Percentiles rank a stretch among this genome's conserved stretches.
These are phyloP conservation scores for Galeopsis tetrahit DNA, from an alignment of 257 asterid genomes.

Conservation along the genomic window DNA sequence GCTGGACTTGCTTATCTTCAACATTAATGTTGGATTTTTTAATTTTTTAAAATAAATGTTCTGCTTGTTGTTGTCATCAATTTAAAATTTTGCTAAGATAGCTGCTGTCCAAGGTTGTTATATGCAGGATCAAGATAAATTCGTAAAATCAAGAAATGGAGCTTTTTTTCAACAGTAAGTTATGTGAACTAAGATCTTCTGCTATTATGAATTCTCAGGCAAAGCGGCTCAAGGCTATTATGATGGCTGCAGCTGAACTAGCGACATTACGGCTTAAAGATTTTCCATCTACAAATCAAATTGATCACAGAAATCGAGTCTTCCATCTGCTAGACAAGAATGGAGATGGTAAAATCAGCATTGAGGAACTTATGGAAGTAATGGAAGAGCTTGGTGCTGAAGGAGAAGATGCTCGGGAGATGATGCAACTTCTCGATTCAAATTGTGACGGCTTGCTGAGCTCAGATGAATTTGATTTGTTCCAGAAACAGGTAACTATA, in stretches of 20 bases:
- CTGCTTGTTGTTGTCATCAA: background rate
- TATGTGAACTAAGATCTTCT: constrained; percentile 30
- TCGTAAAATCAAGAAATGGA: background rate
- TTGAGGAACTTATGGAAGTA: constrained; percentile 93
- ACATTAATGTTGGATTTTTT: background rate
- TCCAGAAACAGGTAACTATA: constrained; percentile 78
- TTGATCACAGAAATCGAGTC: constrained; percentile 60
- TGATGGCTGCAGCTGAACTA: constrained; percentile 98
- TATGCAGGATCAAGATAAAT: constrained; percentile 9
- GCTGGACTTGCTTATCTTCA: constrained; percentile 10
- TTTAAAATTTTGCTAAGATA: background rate
- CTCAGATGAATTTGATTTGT: constrained; percentile 82
- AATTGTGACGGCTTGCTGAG: constrained; percentile 92
- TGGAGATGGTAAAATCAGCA: constrained; percentile 93
- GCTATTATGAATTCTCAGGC: constrained; percentile 57
- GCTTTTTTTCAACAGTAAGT: background rate
- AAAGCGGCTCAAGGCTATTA: constrained; percentile 83
- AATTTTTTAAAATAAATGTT: background rate
- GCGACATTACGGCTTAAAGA: constrained; percentile 86
- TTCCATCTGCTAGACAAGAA: constrained; percentile 91
- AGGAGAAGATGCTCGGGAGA: constrained; percentile 94
- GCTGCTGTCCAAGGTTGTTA: background rate
- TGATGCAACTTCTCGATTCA: constrained; percentile 91
- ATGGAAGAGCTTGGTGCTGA: constrained; percentile 96
- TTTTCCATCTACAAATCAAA: constrained; percentile 64